These are phyloP conservation scores for Penicillium aurantiogriseum DNA, from an alignment of 2,329 filamentous ascomycete species.

Conservation along the genomic window DNA sequence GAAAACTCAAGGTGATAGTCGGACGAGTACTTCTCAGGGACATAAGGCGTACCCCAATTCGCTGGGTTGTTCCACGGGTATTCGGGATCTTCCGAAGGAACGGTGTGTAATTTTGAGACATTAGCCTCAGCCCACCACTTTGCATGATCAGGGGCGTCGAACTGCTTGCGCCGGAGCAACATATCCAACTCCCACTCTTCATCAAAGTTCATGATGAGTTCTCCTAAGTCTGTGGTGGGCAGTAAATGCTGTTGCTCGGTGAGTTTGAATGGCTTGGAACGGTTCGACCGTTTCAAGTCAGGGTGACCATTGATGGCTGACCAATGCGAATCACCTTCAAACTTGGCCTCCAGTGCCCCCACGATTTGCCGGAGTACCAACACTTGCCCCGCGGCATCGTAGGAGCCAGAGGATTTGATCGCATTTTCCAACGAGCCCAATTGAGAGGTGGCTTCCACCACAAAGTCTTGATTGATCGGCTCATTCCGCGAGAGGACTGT, in stretches of 20 bases:
- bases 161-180: slow-evolving; percentile 9
- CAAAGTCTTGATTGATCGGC: slow-evolving; percentile 31
- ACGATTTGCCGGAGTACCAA: slow-evolving; percentile 1
- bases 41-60: slow-evolving; percentile 14
- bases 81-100: slow-evolving; percentile 8
- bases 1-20: slow-evolving; percentile 8
- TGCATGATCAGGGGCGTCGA: not conserved
- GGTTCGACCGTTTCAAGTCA: slow-evolving; percentile 3
- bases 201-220: slow-evolving; percentile 19
- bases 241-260: not conserved
- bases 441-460: slow-evolving; percentile 30
- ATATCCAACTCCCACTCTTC: slow-evolving; percentile 25
- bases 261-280: not conserved
- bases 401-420: not conserved
- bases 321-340: slow-evolving; percentile 11
- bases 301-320: not conserved
- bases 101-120: not conserved
- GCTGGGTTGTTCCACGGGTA: slow-evolving; percentile 4
- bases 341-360: slow-evolving; percentile 11
- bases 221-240: slow-evolving; percentile 5
- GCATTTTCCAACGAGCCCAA: not conserved
- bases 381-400: not conserved
- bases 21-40: slow-evolving; percentile 1
- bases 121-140: slow-evolving; percentile 14
- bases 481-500: slow-evolving; percentile 37